Percentiles rank a stretch among this genome's conserved stretches.
Conservation (phyloP, 2,329 filamentous ascomycete species). For the Rasamsonia emersonii region DNA sequence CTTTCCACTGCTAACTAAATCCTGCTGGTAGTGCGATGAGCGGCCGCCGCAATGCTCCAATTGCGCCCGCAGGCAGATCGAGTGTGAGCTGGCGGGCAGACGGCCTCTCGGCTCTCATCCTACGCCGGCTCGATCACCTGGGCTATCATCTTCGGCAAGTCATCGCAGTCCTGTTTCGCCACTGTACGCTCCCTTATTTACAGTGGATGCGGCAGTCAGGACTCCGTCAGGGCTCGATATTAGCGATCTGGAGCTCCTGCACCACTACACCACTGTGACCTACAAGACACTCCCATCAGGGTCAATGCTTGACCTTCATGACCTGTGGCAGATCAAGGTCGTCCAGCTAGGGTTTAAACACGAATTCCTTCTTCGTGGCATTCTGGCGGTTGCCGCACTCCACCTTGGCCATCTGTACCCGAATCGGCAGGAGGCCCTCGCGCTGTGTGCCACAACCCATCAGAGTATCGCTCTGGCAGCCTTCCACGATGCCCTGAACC, state of each 20-base stretch:
- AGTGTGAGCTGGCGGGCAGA: neutral
- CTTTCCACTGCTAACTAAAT: slow-evolving; percentile 24
- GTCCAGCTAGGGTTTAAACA: slow-evolving; percentile 16
- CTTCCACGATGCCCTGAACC: slow-evolving; percentile 17
- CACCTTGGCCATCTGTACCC: slow-evolving; percentile 24
- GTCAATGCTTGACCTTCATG: slow-evolving; percentile 5
- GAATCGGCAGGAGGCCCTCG: slow-evolving; percentile 14
- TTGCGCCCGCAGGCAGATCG: slow-evolving; percentile 1
- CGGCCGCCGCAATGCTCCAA: slow-evolving; percentile 1
- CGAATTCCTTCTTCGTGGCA: slow-evolving; percentile 16
- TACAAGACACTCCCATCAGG: slow-evolving; percentile 7
- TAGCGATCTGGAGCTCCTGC: slow-evolving; percentile 30
- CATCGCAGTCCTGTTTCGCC: too few species aligned
- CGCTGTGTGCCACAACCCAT: slow-evolving; percentile 18
- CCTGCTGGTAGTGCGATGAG: slow-evolving; percentile 2
- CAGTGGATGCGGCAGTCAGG: slow-evolving; percentile 5
- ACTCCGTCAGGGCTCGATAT: slow-evolving; percentile 17
- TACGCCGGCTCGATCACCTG: too few species aligned
- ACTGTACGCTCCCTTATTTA: neutral
- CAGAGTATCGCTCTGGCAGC: slow-evolving; percentile 18
- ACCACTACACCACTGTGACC: slow-evolving; percentile 25
- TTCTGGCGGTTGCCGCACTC: slow-evolving; percentile 19
- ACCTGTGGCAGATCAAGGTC: slow-evolving; percentile 16
- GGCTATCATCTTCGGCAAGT: too few species aligned
- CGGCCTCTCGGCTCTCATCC: too few species aligned